phyloP scores from a whole-genome alignment of 202 grass and related monocot species.

The Carex arenaria region DNA sequence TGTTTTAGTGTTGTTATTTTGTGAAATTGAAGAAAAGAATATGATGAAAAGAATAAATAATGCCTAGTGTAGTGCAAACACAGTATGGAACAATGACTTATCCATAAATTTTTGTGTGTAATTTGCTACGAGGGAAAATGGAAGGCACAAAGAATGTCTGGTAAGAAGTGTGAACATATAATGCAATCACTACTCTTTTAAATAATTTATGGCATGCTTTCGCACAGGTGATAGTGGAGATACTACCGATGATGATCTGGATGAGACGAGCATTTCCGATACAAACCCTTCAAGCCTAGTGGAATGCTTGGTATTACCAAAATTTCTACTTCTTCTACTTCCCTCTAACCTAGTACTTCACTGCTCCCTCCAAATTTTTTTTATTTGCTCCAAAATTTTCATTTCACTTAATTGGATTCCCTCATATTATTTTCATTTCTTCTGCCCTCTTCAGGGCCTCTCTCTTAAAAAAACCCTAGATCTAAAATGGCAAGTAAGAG shows the following conservation, averaged over 20 bases:
- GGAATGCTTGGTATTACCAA: background rate
- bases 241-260: background rate
- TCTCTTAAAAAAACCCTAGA: no score
- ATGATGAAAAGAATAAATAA: background rate
- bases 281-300: slow-evolving; percentile 6
- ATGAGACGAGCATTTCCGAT: background rate
- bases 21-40: no score
- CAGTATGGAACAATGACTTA: background rate
- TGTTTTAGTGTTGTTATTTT: no score
- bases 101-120: background rate
- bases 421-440: no score
- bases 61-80: background rate
- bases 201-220: background rate
- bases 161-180: background rate
- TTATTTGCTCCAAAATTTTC: no score
- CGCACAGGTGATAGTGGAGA: background rate
- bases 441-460: no score
- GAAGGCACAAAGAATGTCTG: background rate
- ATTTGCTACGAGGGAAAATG: background rate
- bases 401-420: no score
- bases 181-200: background rate
- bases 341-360: no score
- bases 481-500: no score
- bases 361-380: no score
- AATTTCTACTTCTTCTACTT: no score